Base-by-base conservation (phyloP, 371 early-diverging fungal genomes). In the Blakeslea trispora region DNA sequence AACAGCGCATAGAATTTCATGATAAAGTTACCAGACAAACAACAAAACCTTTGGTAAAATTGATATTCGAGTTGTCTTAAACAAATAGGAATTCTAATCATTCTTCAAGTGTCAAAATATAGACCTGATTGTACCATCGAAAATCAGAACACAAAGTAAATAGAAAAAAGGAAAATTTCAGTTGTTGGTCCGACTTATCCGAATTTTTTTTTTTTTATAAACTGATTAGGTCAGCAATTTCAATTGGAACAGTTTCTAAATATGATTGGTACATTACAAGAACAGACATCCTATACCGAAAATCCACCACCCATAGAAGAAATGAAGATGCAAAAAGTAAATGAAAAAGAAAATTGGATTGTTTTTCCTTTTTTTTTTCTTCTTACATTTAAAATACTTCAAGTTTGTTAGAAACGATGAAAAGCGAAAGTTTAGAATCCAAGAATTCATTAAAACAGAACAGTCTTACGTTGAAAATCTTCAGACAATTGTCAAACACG, bases 391-490 rank as follows among this genome's bases (percentile, higher is more conserved):
- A n/a, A n/a, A 48, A 48, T 9, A 14, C 32, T 45, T 55, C n/a
- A 18, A 61, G 57, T 31, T 55, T 32, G 56, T 59, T 47, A 32
- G 35, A 42, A 63, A 78, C 49, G 64, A 70, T 15, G 71, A 69
- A 32, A 55, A 59, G 50, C 54, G 79, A 28, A 45, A 60, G 2
- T 63, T 59, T 18, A 57, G 61, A 23, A 73, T 78, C 3, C 56
- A 69, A 28, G 75, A 79, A 41, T 74, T 79, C 44, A 74, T 76
- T 9, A 45, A 53, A 5, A 79, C 71, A 1, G 79, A 79, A 49
- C 44, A 61, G 50, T 59, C 66, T 3, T 79, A 79, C 46, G 73
- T 79, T 10, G 64, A 74, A 18, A 70, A 60, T 7, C 50, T 79
- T 17, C 57, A 62, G 10, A 66, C 66, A 7, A 32, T 69, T 13